Evolutionary conservation across 1,139 yeast species (phyloP).

Genomic region (Candida glucosophila): DNA sequence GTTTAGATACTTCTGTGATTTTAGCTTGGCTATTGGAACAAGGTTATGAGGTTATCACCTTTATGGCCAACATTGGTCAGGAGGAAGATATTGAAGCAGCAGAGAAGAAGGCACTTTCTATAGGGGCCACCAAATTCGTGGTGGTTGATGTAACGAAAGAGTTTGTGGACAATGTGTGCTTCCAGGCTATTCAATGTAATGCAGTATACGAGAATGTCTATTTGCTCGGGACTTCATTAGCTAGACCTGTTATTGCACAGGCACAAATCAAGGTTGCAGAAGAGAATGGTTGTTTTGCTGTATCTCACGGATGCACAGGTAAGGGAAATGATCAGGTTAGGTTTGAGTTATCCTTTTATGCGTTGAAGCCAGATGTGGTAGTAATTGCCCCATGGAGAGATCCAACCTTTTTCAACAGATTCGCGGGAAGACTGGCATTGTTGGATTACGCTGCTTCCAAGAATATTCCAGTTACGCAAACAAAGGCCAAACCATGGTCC

Average conservation of each 20-base stretch:
- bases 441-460: slow-evolving; percentile 88
- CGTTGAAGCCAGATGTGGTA: slow-evolving; percentile 91
- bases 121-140: slow-evolving; percentile 95
- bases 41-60: slow-evolving; percentile 97
- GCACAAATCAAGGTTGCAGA: slow-evolving; percentile 97
- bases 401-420: slow-evolving; percentile 87
- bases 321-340: slow-evolving; percentile 99
- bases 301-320: slow-evolving; percentile 98
- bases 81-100: slow-evolving; percentile 99
- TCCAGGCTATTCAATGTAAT: slow-evolving; percentile 95
- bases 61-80: slow-evolving; percentile 96
- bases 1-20: slow-evolving; percentile 95
- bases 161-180: slow-evolving; percentile 85
- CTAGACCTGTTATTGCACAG: slow-evolving; percentile 97
- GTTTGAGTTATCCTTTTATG: slow-evolving; percentile 93
- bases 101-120: slow-evolving; percentile 87
- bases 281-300: slow-evolving; percentile 96
- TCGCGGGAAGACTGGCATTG: slow-evolving; percentile 95
- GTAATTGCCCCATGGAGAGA: slow-evolving; percentile 99
- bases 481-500: slow-evolving; percentile 99
- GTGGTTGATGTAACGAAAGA: slow-evolving; percentile 92
- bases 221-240: slow-evolving; percentile 91
- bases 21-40: slow-evolving; percentile 96
- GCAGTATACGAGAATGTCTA: slow-evolving; percentile 97
- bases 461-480: slow-evolving; percentile 90